phyloP scores from a whole-genome alignment of 148 eudicot species.

The Fagopyrum esculentum region DNA sequence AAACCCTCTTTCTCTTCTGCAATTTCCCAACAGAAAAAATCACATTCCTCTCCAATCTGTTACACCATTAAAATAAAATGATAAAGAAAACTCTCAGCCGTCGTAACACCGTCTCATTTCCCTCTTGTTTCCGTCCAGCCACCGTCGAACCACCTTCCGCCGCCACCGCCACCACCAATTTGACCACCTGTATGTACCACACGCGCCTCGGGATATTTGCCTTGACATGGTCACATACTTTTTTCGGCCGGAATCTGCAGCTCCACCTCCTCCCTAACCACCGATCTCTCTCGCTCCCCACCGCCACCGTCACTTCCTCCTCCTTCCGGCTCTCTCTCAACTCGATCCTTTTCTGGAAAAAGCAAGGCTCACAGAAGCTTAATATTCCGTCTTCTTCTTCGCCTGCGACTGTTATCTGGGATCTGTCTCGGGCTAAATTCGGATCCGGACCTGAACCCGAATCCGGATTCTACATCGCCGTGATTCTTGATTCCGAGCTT shows the following conservation, averaged over 20 bases:
- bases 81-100: slow-evolving; percentile 8
- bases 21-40: background rate
- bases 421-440: slow-evolving; percentile 47
- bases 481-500: slow-evolving; percentile 23
- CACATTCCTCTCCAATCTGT: background rate
- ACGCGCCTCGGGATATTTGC: slow-evolving; percentile 51
- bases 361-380: slow-evolving; percentile 32
- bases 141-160: slow-evolving; percentile 17
- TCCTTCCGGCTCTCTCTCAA: slow-evolving; percentile 38
- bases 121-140: slow-evolving; percentile 40
- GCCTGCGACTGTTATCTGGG: slow-evolving; percentile 33
- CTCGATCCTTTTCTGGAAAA: slow-evolving; percentile 51
- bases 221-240: slow-evolving; percentile 51
- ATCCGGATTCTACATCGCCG: slow-evolving; percentile 60
- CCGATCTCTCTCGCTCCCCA: slow-evolving; percentile 10
- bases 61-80: background rate
- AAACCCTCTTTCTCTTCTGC: background rate
- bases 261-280: slow-evolving; percentile 27
- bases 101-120: slow-evolving; percentile 26
- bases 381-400: slow-evolving; percentile 11
- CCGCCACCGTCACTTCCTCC: slow-evolving; percentile 19
- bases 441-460: slow-evolving; percentile 59
- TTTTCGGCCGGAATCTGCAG: slow-evolving; percentile 41
- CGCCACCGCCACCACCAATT: slow-evolving; percentile 32
- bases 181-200: slow-evolving; percentile 60